Evolutionary conservation across 768 basidiomycete species (phyloP).

Genomic region (Pisolithus albus): DNA sequence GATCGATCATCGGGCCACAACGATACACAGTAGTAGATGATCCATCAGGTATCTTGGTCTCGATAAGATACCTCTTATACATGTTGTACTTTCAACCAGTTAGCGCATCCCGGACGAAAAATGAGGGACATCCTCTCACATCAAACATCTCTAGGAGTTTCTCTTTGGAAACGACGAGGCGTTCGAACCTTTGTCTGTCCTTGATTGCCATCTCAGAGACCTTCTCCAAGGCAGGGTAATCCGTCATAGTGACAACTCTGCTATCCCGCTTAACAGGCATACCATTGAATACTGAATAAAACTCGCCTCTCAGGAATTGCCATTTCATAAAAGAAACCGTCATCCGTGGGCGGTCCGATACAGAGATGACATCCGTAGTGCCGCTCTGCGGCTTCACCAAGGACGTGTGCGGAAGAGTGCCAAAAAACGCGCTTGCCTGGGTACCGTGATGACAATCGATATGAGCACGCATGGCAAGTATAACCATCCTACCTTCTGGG

Average conservation of each 20-base stretch:
- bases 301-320: constrained; percentile 68
- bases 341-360: constrained; percentile 93
- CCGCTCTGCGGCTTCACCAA: constrained; percentile 93
- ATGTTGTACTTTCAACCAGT: constrained; percentile 78
- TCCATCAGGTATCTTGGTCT: constrained; percentile 93
- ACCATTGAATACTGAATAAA: background rate
- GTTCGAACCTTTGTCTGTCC: constrained; percentile 96
- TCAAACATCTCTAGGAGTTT: constrained; percentile 94
- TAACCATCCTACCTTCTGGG: constrained; percentile 56
- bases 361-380: constrained; percentile 97
- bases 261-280: background rate
- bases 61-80: constrained; percentile 94
- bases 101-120: background rate
- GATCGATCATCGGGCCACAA: constrained; percentile 96
- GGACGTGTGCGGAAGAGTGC: constrained; percentile 98
- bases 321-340: constrained; percentile 99
- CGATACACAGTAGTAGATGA: constrained; percentile 97
- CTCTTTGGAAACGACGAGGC: constrained; percentile 89
- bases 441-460: background rate
- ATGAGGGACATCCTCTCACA: constrained; percentile 41
- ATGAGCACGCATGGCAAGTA: background rate
- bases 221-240: constrained; percentile 88
- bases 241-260: constrained; percentile 71
- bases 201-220: constrained; percentile 83
- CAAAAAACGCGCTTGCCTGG: constrained; percentile 95